A percentile compares a stretch with the other conserved stretches of the same genome.
Conservation (phyloP, 192 early-diverging fungal species). For the Funneliformis geosporum region DNA sequence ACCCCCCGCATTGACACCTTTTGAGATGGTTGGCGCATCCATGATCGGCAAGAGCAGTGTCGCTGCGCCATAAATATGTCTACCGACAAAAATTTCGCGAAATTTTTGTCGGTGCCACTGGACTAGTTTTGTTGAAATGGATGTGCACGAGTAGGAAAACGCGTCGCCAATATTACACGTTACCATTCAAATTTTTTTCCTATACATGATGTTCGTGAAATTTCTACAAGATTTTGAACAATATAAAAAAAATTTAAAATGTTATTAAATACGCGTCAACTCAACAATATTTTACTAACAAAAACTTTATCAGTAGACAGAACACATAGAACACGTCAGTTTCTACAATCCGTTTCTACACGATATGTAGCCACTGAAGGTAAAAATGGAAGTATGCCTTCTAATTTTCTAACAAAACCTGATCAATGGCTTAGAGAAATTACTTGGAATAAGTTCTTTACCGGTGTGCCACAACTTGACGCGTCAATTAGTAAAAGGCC, state of each 20-base stretch:
- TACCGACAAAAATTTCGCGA: too few species aligned
- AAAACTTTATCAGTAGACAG: background rate
- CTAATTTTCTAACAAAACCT: background rate
- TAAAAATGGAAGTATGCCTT: background rate
- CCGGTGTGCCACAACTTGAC: background rate
- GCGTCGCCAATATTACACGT: too few species aligned
- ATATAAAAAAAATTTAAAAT: background rate
- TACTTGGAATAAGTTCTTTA: background rate
- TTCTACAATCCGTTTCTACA: background rate
- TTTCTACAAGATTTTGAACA: background rate
- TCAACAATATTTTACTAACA: background rate
- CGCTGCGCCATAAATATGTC: too few species aligned
- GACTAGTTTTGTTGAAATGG: too few species aligned
- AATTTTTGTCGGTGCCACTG: too few species aligned
- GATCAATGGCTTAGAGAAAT: background rate
- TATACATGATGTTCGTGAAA: too few species aligned
- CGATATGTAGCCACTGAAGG: background rate
- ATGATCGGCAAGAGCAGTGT: too few species aligned
- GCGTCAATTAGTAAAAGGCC: background rate
- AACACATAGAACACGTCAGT: background rate
- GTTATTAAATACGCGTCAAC: background rate
- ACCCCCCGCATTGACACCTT: too few species aligned
- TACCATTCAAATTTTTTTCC: too few species aligned
- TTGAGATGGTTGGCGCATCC: too few species aligned
- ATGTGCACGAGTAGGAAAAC: too few species aligned